Evolutionary conservation across 73 alveolate genomes (phyloP), one percentile per base, ranked within the genome.

Genomic region (Halteria grandinella): DNA sequence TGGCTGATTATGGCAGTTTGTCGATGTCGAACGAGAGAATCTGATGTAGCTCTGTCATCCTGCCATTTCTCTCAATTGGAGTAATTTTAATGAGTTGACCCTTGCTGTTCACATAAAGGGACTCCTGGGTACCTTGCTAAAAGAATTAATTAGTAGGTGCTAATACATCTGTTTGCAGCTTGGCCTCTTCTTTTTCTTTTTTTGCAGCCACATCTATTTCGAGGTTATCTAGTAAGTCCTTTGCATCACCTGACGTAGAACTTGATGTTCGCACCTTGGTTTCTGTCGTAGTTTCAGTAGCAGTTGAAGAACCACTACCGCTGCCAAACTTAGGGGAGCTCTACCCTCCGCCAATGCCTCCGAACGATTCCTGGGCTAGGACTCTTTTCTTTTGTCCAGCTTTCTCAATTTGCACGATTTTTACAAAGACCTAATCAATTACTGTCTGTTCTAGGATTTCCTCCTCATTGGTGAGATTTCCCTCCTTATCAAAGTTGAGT

Each of bases 41-140:
- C 29, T 83, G 69, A 62, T 83, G 92, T 28, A 73, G 44, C 60
- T 83, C 92, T 25, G 59, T 57, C 57, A 27, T 23, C 32, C 57
- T 41, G n/a, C 87, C 87, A 17, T 74, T 74, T 36, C 76, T 60
- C 23, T 29, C 66, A 32, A 49, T 55, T 37, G 63, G 63, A 0
- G 83, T 14, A 29, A 83, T 74, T 41, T 62, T 73, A 17, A 83
- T 58, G 10, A 83, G 52, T 63, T 83, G 73, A 23, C 66, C 44
- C 72, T 83, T 83, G 12, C 49, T 59, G 51, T 83, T 83, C 31
- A 83, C 64, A 41, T 83, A 83, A 6, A 83, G 36, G 3, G 72
- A 15, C 21, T 62, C 78, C 25, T 62, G 50, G 50, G 14, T 39
- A 20, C 8, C 7, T 53, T 5, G 29, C 48, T 14, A 14, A 53